Percentiles rank a stretch among this genome's conserved stretches.
These are phyloP conservation scores for Clausena lansium DNA, from an alignment of 345 rosid genomes.

Conservation along the genomic window DNA sequence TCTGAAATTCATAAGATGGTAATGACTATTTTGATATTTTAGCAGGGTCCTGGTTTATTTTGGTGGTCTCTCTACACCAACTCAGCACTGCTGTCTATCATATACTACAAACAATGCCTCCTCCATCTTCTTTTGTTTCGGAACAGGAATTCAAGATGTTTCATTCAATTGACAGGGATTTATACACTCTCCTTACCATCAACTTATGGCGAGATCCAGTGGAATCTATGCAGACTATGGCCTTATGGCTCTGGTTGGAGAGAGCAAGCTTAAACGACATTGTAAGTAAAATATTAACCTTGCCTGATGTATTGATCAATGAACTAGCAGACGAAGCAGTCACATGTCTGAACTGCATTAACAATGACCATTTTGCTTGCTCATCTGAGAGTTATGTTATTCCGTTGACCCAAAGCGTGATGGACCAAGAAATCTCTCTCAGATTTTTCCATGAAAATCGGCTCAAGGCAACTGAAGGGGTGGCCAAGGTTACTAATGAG, in stretches of 20 bases:
- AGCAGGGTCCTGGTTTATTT: conserved; percentile 6
- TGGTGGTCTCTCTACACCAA: not conserved
- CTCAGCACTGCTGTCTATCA: not conserved
- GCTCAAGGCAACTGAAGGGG: conserved; percentile 22
- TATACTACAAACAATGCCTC: conserved; percentile 1
- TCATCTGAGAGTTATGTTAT: conserved; percentile 19
- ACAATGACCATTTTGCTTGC: conserved; percentile 2
- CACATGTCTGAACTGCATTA: conserved; percentile 32
- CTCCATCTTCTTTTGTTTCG: conserved; percentile 14
- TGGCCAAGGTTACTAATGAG: conserved; percentile 19
- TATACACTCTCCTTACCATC: conserved; percentile 39
- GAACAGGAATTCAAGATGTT: conserved; percentile 35
- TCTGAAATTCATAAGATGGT: not conserved
- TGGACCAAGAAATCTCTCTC: conserved; percentile 32
- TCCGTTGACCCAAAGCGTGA: conserved; percentile 29
- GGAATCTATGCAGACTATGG: conserved; percentile 43
- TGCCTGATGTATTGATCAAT: conserved; percentile 29
- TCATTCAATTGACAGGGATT: conserved; percentile 46
- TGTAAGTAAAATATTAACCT: conserved; percentile 32
- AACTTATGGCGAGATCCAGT: conserved; percentile 39
- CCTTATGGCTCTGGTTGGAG: conserved; percentile 58
- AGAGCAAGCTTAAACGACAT: conserved; percentile 22
- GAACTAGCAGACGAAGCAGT: conserved; percentile 51
- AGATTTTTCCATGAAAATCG: conserved; percentile 25
- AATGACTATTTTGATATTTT: not conserved